phyloP scores from a whole-genome alignment of 2,329 filamentous ascomycete species.

The Aspergillus calidoustus region DNA sequence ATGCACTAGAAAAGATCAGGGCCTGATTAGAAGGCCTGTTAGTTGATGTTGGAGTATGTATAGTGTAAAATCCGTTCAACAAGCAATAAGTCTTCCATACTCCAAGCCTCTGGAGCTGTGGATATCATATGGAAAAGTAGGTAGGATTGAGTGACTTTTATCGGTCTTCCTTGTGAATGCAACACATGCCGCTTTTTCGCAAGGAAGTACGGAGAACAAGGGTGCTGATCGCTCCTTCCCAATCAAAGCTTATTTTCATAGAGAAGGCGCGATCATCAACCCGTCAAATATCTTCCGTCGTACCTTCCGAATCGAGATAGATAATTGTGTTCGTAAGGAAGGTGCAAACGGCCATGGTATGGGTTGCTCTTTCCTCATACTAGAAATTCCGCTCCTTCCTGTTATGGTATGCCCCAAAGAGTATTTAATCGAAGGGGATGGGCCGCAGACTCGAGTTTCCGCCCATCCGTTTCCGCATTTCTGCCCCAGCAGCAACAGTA shows the following conservation, averaged over 20 bases:
- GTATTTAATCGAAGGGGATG: slow-evolving; percentile 52
- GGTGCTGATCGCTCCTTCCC: too few relatives aligned
- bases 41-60: too few relatives aligned
- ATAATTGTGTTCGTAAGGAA: background rate
- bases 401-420: background rate
- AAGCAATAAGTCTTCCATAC: too few relatives aligned
- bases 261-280: background rate
- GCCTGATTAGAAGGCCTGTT: too few relatives aligned
- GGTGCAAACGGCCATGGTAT: background rate
- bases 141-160: too few relatives aligned
- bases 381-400: background rate
- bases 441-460: slow-evolving; percentile 65
- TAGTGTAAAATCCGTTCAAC: too few relatives aligned
- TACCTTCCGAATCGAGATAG: background rate
- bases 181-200: too few relatives aligned
- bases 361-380: background rate
- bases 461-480: slow-evolving; percentile 75
- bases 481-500: slow-evolving; percentile 85
- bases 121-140: too few relatives aligned
- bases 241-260: background rate
- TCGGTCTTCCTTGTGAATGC: too few relatives aligned
- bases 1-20: too few relatives aligned
- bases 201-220: too few relatives aligned
- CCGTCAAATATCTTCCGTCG: background rate
- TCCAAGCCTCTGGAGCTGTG: too few relatives aligned